Evolutionary conservation across 2,329 filamentous ascomycete species (phyloP).

Genomic region (Hymenoscyphus salicellus): DNA sequence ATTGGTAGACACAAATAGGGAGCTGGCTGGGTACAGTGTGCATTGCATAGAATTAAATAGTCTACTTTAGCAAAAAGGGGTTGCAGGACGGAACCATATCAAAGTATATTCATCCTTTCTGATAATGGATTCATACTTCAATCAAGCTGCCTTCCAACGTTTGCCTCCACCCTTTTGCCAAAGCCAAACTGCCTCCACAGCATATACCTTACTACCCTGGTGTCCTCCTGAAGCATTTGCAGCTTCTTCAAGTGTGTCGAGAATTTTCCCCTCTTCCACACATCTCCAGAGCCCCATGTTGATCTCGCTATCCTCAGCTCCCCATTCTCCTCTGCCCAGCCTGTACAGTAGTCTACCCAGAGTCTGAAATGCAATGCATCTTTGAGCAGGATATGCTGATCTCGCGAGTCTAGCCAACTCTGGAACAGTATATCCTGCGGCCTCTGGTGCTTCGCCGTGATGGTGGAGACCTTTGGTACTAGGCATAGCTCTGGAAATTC

Average conservation of each 20-base stretch:
- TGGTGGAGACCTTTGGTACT: conserved; percentile 82
- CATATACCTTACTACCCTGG: conserved; percentile 77
- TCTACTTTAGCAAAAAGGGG: neutral
- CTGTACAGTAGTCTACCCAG: conserved; percentile 81
- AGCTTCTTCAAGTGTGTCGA: conserved; percentile 75
- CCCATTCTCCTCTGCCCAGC: conserved; percentile 70
- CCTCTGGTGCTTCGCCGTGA: conserved; percentile 86
- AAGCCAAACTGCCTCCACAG: conserved; percentile 85
- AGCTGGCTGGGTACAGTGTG: neutral
- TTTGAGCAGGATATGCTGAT: conserved; percentile 78
- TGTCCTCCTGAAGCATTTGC: conserved; percentile 66
- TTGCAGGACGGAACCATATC: neutral
- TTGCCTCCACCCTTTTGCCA: conserved; percentile 45
- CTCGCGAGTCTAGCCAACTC: conserved; percentile 80
- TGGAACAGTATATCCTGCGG: conserved; percentile 87
- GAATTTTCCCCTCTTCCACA: conserved; percentile 70
- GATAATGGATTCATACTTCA: neutral
- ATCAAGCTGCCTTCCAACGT: conserved; percentile 31
- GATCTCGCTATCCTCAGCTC: conserved; percentile 63
- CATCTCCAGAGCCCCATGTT: conserved; percentile 80
- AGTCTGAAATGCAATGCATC: conserved; percentile 89
- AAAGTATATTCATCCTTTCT: neutral
- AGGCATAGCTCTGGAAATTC: conserved; percentile 69
- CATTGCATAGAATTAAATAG: neutral
- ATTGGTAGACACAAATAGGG: neutral